Evolutionary conservation across 805 yeast genomes (phyloP).

Genomic region (Limtongozyma cylindracea): DNA sequence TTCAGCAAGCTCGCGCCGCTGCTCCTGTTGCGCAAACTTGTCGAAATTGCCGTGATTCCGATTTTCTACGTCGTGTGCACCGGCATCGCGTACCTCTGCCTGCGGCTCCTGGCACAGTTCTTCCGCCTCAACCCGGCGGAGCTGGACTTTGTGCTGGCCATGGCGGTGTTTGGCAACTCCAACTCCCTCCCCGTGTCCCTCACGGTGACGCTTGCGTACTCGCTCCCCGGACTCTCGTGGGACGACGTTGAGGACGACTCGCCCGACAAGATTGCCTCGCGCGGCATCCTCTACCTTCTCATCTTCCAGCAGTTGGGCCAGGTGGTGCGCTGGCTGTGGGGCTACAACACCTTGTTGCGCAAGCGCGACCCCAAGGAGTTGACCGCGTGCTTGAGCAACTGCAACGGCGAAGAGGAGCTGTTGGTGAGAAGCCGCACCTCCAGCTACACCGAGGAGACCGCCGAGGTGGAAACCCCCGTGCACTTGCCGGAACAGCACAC

Average conservation of each 20-base stretch:
- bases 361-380: conserved; percentile 17
- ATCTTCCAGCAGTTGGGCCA: conserved; percentile 72
- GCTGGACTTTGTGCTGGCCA: conserved; percentile 79
- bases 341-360: conserved; percentile 43
- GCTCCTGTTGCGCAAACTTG: conserved; percentile 47
- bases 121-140: conserved; percentile 47
- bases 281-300: conserved; percentile 51
- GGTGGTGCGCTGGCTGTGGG: conserved; percentile 73
- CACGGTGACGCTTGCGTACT: conserved; percentile 53
- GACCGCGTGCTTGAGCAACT: conserved; percentile 3
- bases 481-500: conserved; percentile 1
- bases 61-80: conserved; percentile 68
- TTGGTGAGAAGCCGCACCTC: not conserved
- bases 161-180: conserved; percentile 93
- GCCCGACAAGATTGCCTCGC: conserved; percentile 45
- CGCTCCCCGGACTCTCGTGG: conserved; percentile 58
- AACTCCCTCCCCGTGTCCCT: conserved; percentile 87
- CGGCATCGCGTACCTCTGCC: conserved; percentile 39
- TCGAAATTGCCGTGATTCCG: conserved; percentile 70
- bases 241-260: conserved; percentile 41
- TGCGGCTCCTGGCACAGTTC: conserved; percentile 24
- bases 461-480: not conserved
- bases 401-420: conserved; percentile 1
- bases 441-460: not conserved
- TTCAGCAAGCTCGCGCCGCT: conserved; percentile 53